phyloP scores from a whole-genome alignment of 1,139 yeast genomes.

The Sugiyamaella paludigena region DNA sequence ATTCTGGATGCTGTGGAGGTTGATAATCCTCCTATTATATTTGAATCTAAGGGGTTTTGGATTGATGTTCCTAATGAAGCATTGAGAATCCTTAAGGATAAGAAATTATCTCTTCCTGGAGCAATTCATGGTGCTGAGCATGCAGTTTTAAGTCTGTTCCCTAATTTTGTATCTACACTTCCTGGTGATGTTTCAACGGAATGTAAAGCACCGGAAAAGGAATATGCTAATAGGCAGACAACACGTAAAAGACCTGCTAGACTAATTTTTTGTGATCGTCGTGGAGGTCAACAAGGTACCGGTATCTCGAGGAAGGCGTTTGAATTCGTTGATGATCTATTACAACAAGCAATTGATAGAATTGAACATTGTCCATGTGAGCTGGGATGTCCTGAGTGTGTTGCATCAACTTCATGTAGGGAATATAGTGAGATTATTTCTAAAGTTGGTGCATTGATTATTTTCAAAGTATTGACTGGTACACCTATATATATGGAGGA shows the following conservation, averaged over 20 bases:
- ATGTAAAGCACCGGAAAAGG: constrained; percentile 96
- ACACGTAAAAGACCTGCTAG: constrained; percentile 79
- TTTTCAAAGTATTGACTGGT: constrained; percentile 51
- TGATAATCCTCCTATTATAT: constrained; percentile 75
- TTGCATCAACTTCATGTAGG: constrained; percentile 72
- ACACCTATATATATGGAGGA: constrained; percentile 47
- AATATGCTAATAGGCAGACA: constrained; percentile 72
- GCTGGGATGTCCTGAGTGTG: constrained; percentile 89
- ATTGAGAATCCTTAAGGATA: constrained; percentile 54
- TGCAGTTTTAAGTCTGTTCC: constrained; percentile 73
- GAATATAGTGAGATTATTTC: constrained; percentile 82
- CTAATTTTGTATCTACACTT: constrained; percentile 59
- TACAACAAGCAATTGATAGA: constrained; percentile 57
- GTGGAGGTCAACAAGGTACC: constrained; percentile 74
- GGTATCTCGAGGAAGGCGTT: constrained; percentile 80
- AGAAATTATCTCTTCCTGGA: constrained; percentile 70
- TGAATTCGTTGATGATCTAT: constrained; percentile 65
- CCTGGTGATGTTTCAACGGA: constrained; percentile 81
- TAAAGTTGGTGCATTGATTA: constrained; percentile 79
- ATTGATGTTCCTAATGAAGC: constrained; percentile 71
- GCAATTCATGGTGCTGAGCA: constrained; percentile 98
- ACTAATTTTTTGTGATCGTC: constrained; percentile 75
- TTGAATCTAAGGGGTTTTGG: constrained; percentile 83
- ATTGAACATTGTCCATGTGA: constrained; percentile 69
- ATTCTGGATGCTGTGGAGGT: constrained; percentile 92